phyloP scores from a whole-genome alignment of 208 protist genomes.

The Endotrypanum monterogeii region DNA sequence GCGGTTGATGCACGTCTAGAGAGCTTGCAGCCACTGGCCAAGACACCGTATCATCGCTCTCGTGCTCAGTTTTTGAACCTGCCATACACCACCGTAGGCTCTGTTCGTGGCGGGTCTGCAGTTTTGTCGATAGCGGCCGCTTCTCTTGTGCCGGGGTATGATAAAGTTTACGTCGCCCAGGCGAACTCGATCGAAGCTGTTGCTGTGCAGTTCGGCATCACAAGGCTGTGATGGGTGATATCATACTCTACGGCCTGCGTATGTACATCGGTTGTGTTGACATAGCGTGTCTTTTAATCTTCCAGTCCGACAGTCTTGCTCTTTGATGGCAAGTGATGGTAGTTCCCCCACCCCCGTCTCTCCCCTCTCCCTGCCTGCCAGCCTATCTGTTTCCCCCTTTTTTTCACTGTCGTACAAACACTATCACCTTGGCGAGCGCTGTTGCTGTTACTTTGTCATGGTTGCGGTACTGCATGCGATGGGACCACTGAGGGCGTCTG shows the following conservation, averaged over 20 bases:
- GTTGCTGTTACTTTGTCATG: not conserved
- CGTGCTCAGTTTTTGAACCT: conserved; percentile 55
- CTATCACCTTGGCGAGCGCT: no score
- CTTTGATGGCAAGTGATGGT: not conserved
- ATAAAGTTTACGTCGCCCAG: conserved; percentile 54
- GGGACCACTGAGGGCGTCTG: not conserved
- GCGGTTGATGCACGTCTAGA: conserved; percentile 35
- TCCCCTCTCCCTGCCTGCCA: not conserved
- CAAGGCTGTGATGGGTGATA: conserved; percentile 37
- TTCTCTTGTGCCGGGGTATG: conserved; percentile 20
- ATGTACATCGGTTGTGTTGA: not conserved
- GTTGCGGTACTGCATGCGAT: not conserved
- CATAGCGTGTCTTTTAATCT: not conserved
- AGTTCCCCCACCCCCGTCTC: not conserved
- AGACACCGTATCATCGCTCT: conserved; percentile 54
- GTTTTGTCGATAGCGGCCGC: conserved; percentile 39
- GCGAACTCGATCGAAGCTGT: conserved; percentile 36
- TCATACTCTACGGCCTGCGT: not conserved
- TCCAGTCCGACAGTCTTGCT: not conserved
- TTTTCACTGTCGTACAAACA: not conserved
- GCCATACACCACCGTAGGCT: conserved; percentile 51
- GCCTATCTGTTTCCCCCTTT: not conserved
- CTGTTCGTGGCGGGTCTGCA: conserved; percentile 20
- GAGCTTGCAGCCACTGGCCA: conserved; percentile 31
- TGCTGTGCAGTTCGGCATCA: conserved; percentile 52